Percentiles rank a stretch among this genome's conserved stretches.
phyloP scores from a whole-genome alignment of 805 yeast genomes.

The Candida anglica region DNA sequence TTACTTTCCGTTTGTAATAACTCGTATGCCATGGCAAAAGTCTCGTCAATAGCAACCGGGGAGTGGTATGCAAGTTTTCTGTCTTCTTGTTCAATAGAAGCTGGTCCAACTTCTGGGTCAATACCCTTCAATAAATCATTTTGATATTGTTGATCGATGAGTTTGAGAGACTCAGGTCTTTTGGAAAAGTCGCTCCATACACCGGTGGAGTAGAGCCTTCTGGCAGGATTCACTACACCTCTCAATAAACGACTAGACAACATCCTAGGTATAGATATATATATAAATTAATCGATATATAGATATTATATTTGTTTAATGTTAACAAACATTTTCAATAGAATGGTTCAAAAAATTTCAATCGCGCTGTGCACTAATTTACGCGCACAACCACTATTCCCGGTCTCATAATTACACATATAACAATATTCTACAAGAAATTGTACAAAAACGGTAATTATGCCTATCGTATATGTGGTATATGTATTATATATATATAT shows the following conservation, averaged over 20 bases:
- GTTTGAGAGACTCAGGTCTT: constrained; percentile 24
- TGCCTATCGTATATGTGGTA: too few species aligned
- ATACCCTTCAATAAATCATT: constrained; percentile 20
- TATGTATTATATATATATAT: too few species aligned
- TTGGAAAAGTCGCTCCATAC: constrained; percentile 31
- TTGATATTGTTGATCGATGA: constrained; percentile 15
- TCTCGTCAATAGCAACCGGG: constrained; percentile 67
- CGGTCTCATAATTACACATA: too few species aligned
- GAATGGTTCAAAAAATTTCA: too few species aligned
- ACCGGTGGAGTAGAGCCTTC: constrained; percentile 11
- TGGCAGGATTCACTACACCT: neutral
- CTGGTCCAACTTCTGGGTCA: constrained; percentile 44
- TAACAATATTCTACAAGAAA: too few species aligned
- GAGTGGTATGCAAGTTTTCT: constrained; percentile 54
- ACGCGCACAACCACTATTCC: too few species aligned
- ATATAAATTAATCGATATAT: too few species aligned
- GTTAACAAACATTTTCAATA: too few species aligned
- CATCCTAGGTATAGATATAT: too few species aligned
- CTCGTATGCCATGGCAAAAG: constrained; percentile 66
- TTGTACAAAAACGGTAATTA: too few species aligned
- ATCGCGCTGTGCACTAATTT: too few species aligned
- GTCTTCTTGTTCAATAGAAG: constrained; percentile 40
- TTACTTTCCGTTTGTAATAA: constrained; percentile 49
- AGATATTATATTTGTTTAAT: too few species aligned
- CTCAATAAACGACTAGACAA: constrained; percentile 1